These are phyloP conservation scores for Pythium utonaiense DNA, from an alignment of 352 stramenopile genomes.

Conservation along the genomic window DNA sequence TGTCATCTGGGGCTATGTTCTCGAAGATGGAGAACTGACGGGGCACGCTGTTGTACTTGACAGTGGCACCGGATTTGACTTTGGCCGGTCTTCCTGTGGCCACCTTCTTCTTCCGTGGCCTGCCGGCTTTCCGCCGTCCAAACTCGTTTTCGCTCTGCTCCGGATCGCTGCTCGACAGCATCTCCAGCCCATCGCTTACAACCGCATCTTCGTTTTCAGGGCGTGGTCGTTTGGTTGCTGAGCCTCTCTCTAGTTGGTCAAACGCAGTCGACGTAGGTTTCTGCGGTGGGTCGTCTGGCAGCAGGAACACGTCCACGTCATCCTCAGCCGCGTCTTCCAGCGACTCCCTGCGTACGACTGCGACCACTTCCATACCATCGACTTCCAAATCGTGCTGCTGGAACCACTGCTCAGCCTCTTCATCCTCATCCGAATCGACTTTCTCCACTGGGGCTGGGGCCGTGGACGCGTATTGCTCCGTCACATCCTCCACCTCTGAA, in stretches of 20 bases:
- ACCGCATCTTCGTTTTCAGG: neutral
- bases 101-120: neutral
- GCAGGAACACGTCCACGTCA: slow-evolving; percentile 22
- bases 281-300: slow-evolving; percentile 16
- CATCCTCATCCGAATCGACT: slow-evolving; percentile 10
- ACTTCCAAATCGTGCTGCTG: slow-evolving; percentile 9
- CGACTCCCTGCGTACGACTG: neutral
- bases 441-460: neutral
- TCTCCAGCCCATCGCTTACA: slow-evolving; percentile 11
- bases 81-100: neutral
- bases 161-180: slow-evolving; percentile 15
- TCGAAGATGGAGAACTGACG: slow-evolving; percentile 50
- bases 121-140: neutral
- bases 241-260: slow-evolving; percentile 18
- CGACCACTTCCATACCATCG: slow-evolving; percentile 18
- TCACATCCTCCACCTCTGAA: slow-evolving; percentile 24
- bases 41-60: slow-evolving; percentile 21
- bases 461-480: slow-evolving; percentile 14
- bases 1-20: slow-evolving; percentile 31
- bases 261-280: neutral
- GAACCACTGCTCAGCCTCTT: slow-evolving; percentile 28
- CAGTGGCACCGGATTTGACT: slow-evolving; percentile 21
- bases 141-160: slow-evolving; percentile 16
- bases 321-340: slow-evolving; percentile 6
- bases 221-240: slow-evolving; percentile 20